Evolutionary conservation across 352 stramenopile genomes (phyloP).

Genomic region (Blastocystis sp.): DNA sequence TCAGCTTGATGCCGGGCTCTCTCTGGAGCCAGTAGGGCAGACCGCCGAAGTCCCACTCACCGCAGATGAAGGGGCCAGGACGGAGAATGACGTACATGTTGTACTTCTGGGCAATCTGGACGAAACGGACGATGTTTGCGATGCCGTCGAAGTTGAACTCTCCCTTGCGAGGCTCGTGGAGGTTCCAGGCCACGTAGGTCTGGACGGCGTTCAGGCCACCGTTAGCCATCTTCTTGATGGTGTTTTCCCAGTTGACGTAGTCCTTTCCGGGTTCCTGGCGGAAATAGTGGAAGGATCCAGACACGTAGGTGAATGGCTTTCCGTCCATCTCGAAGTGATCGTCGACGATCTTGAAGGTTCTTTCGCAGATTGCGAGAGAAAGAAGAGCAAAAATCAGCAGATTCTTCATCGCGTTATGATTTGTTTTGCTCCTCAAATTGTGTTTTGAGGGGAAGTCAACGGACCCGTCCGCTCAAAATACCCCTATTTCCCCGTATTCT

Average conservation of each 20-base stretch:
- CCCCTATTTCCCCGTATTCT: too few species aligned
- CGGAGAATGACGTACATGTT: constrained; percentile 80
- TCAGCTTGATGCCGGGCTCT: constrained; percentile 77
- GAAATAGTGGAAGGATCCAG: constrained; percentile 75
- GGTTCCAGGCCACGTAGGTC: constrained; percentile 80
- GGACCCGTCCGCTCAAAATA: too few species aligned
- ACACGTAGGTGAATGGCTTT: constrained; percentile 72
- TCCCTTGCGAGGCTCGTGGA: constrained; percentile 77
- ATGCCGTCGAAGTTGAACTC: constrained; percentile 75
- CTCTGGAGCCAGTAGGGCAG: constrained; percentile 79
- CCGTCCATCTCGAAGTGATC: constrained; percentile 73
- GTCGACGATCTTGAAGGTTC: constrained; percentile 58
- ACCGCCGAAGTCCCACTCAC: constrained; percentile 81
- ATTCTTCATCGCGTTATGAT: constrained; percentile 22
- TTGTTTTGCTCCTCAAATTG: background rate
- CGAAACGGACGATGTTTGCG: constrained; percentile 75
- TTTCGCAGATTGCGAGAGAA: background rate
- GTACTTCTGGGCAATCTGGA: constrained; percentile 70
- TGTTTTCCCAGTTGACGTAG: constrained; percentile 74
- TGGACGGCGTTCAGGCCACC: constrained; percentile 79
- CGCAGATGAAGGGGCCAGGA: constrained; percentile 80
- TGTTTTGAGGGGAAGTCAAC: too few species aligned
- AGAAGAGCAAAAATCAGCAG: constrained; percentile 15
- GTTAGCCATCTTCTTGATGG: constrained; percentile 74
- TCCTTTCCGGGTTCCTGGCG: constrained; percentile 68